phyloP scores from a whole-genome alignment of 1,284 basidiomycete species.

The Leccinum subrobustum region DNA sequence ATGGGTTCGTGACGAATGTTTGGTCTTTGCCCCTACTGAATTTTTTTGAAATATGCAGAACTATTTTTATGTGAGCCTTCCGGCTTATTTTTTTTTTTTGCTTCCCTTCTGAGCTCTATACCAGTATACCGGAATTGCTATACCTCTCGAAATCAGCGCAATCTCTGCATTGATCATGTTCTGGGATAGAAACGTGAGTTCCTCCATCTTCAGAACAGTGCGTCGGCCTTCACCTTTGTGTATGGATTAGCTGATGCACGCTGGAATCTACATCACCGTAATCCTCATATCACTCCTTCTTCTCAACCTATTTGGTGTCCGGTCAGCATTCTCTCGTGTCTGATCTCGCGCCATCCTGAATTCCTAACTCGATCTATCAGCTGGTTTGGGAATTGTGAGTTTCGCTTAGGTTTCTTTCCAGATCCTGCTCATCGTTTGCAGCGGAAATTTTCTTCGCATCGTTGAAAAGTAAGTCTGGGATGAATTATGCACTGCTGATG shows the following conservation, averaged over 20 bases:
- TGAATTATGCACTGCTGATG: neutral
- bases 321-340: slow-evolving; percentile 29
- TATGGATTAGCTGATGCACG: slow-evolving; percentile 42
- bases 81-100: neutral
- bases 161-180: slow-evolving; percentile 72
- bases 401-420: neutral
- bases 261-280: slow-evolving; percentile 63
- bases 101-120: neutral
- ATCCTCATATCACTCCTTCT: slow-evolving; percentile 57
- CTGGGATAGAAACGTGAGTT: slow-evolving; percentile 62
- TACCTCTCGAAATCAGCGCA: slow-evolving; percentile 77
- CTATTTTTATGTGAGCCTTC: slow-evolving; percentile 21
- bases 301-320: slow-evolving; percentile 78
- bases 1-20: slow-evolving; percentile 38
- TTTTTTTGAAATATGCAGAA: slow-evolving; percentile 15
- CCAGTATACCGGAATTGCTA: slow-evolving; percentile 44
- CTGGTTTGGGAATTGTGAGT: slow-evolving; percentile 64
- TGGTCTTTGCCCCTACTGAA: neutral
- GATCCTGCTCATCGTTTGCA: slow-evolving; percentile 22
- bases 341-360: neutral
- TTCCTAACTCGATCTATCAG: slow-evolving; percentile 22
- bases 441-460: slow-evolving; percentile 25
- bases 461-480: slow-evolving; percentile 22
- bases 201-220: neutral
- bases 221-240: neutral